Evolutionary conservation across 306 rosid genomes (phyloP).

Genomic region (Vigna radiata): DNA sequence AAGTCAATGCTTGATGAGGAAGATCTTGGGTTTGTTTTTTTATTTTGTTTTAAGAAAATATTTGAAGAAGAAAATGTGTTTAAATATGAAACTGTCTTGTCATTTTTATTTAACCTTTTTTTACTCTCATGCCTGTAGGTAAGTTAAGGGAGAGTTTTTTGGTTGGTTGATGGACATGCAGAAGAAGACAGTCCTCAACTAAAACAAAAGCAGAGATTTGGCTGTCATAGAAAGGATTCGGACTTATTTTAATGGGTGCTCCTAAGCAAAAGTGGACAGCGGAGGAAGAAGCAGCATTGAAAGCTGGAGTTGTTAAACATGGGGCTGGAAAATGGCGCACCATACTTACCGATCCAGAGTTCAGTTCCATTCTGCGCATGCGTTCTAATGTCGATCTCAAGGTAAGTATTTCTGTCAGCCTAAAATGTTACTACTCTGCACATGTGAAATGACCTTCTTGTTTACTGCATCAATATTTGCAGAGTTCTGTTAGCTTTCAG

Average conservation of each 20-base stretch:
- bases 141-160: slow-evolving; percentile 19
- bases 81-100: not conserved
- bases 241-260: slow-evolving; percentile 81
- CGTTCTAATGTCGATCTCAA: slow-evolving; percentile 98
- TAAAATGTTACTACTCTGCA: slow-evolving; percentile 17
- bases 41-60: too few relatives aligned
- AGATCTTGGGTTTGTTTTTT: slow-evolving; percentile 11
- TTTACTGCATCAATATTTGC: slow-evolving; percentile 31
- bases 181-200: slow-evolving; percentile 39
- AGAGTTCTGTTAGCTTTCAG: slow-evolving; percentile 28
- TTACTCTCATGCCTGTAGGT: slow-evolving; percentile 30
- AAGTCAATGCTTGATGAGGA: slow-evolving; percentile 8
- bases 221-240: slow-evolving; percentile 1
- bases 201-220: slow-evolving; percentile 35
- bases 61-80: slow-evolving; percentile 2
- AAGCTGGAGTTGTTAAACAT: slow-evolving; percentile 94
- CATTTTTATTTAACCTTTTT: not conserved
- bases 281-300: slow-evolving; percentile 96
- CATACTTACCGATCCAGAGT: slow-evolving; percentile 86
- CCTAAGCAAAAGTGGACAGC: slow-evolving; percentile 98
- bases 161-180: slow-evolving; percentile 32
- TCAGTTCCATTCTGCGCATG: slow-evolving; percentile 68
- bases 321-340: slow-evolving; percentile 99
- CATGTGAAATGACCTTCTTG: slow-evolving; percentile 30
- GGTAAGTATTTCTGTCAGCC: slow-evolving; percentile 52